Base-by-base conservation (phyloP, 352 stramenopile species). In the Peronospora belbahrii region DNA sequence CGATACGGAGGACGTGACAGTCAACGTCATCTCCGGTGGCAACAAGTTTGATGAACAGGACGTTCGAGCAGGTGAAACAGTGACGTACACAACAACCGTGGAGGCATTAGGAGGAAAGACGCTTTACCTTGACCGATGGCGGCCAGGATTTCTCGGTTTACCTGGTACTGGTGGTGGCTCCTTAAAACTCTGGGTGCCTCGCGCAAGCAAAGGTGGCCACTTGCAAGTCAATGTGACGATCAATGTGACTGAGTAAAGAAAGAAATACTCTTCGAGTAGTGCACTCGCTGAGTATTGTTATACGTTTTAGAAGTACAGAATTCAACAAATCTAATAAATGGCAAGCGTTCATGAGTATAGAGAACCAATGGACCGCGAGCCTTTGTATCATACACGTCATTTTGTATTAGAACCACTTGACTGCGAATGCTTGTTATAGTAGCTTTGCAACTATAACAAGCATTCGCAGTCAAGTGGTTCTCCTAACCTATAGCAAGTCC, bases 1-100 rank as follows among this genome's bases (percentile, higher is more conserved):
- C 17, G 56, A 65, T 27, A 65, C 45, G 18, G 54, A 62, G 7
- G 33, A 61, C 45, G 56, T 65, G 45, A 65, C 56, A 4, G 52
- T 65, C 19, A 65, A 62, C 35, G 54, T 65, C 34, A 18, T 57
- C 28, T 65, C 56, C 2, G 56, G 50, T 3, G 56, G 56, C 28
- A 44, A 65, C 36, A 65, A 70, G 43, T 52, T 62, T 8, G 70
- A 74, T 34, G 54, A 64, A 22, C 44, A 63, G 30, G 59, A 86
- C 18, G 66, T 86, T n/a, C 33, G 45, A 11, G 45, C 44, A 2
- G 56, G 51, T 1, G 39, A 40, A 35, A 65, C n/a, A 13, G 56
- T 58, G 19, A 62, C 45, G 19, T 65, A 51, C 45, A 51, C 35
- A 38, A 58, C 56, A 37, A 65, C 33, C 31, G 45, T 62, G 15